Percentiles rank a stretch among this genome's conserved stretches.
phyloP scores from a whole-genome alignment of 345 rosid genomes.

The Lepidium sativum region DNA sequence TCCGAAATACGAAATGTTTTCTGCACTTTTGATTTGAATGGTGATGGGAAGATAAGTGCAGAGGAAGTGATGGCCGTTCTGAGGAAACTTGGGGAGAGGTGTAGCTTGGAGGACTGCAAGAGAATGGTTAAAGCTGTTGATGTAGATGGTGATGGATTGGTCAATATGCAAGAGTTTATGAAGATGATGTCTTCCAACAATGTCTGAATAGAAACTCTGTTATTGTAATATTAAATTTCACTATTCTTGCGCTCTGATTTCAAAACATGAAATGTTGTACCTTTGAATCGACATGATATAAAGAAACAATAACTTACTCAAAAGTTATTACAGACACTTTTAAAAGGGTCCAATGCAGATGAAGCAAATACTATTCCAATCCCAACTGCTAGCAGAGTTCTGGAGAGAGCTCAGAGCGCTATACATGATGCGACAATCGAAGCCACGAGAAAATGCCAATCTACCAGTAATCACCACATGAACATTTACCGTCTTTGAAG shows the following conservation, averaged over 20 bases:
- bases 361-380: constrained; percentile 8
- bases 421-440: constrained; percentile 15
- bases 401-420: constrained; percentile 12
- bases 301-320: background rate
- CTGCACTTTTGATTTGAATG: constrained; percentile 51
- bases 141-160: constrained; percentile 60
- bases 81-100: constrained; percentile 68
- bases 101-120: constrained; percentile 61
- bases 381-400: background rate
- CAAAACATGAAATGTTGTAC: background rate
- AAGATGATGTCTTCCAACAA: constrained; percentile 56
- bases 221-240: background rate
- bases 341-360: constrained; percentile 1
- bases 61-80: constrained; percentile 63
- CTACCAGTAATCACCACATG: constrained; percentile 59
- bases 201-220: background rate
- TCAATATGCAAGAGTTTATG: constrained; percentile 75
- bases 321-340: background rate
- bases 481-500: constrained; percentile 50
- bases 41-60: constrained; percentile 77
- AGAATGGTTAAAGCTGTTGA: constrained; percentile 82
- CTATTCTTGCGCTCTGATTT: background rate
- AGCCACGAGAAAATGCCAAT: background rate
- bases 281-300: background rate
- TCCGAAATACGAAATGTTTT: constrained; percentile 58